Base-by-base conservation (phyloP, 1,284 basidiomycete genomes). In the Ganoderma multipileum region DNA sequence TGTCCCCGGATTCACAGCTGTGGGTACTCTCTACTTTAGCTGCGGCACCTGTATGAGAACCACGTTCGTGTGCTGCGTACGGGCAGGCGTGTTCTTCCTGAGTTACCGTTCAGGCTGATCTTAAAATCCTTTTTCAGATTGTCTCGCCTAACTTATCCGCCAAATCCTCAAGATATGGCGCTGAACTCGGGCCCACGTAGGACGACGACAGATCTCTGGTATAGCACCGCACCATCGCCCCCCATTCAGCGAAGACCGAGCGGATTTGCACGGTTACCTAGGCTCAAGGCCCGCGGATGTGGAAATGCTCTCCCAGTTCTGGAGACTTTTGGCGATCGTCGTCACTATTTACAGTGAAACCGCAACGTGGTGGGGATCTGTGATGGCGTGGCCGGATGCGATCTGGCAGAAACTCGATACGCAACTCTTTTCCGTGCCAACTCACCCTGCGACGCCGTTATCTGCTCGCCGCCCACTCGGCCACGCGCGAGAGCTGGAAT, bases 111-210 rank as follows among this genome's bases (percentile, higher is more conserved):
- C 30, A 58, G 39, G 41, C 28, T 55, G 26, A 3, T 33, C 30
- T 33, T 16, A 2, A 18, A 36, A 39, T 50, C 41, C 44, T 44
- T 30, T 36, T 26, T 41, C 52, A 23, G 28, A 58, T 26, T 20
- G 44, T 63, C 42, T 60, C 41, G 28, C 23, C 61, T 36, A 38
- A 47, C 52, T 58, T 52, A 59, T 65, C 67, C 47, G 54, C 63
- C 70, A 72, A 70, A 69, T 69, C 65, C 71, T 72, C 67, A 68
- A 63, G 52, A 60, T 72, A 64, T 60, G 55, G 50, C 44, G 63
- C 59, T 62, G 65, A 68, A 26, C 47, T 50, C 23, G 47, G 47
- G 47, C 41, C 50, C 66, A 64, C 39, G 50, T 50, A 58, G 39
- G 61, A 20, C 41, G 28, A 52, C 33, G 38, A 47, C 61, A 30